Evolutionary conservation across 352 stramenopile species (phyloP), one percentile per base, ranked within the genome.

Genomic region (Globisporangium apiculatum): DNA sequence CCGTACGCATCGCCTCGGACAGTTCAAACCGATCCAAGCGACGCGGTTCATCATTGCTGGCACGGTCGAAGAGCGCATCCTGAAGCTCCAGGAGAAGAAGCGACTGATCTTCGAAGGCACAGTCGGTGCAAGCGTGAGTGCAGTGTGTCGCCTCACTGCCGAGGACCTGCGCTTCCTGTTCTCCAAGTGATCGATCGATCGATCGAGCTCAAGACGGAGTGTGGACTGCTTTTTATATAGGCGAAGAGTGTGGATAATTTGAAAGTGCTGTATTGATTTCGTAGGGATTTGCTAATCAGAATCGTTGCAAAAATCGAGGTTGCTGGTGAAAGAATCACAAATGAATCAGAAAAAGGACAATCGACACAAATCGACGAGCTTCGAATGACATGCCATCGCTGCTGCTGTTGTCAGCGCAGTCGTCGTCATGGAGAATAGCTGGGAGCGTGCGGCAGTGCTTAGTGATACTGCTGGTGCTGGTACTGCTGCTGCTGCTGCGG

Each of bases 31-130:
- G 3, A 98, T 99, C 68, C 76, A 96, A 56, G 97, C 96, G 11
- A 96, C 97, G 43, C 84, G 97, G 35, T 99, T 99, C 65, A 98
- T 99, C 67, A 97, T 98, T 50, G 91, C 98, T 51, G 96, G 97
- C 56, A 99, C 94, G 4, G 92, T 98, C 54, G 97, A 99, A 73
- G 97, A 99, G 68, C 87, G 97, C 35, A 99, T 99, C 55, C 68
- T 99, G 5, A 96, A 99, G 66, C 80, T 99, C 9, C 89, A 97
- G 58, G 80, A 96, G 60, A 95, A 95, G 68, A 95, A 95, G 66
- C 73, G 86, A 43, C 73, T 99, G 47, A 98, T 99, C 36, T 99
- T 99, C 67, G 97, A 99, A 82, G 97, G 96, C 40, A 99, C 97
- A 0, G 96, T 99, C 11, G 97, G 97, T 15, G 94, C 82, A 18